Evolutionary conservation across 164 flowering plant genomes (phyloP).

Genomic region (Aristolochia contorta): DNA sequence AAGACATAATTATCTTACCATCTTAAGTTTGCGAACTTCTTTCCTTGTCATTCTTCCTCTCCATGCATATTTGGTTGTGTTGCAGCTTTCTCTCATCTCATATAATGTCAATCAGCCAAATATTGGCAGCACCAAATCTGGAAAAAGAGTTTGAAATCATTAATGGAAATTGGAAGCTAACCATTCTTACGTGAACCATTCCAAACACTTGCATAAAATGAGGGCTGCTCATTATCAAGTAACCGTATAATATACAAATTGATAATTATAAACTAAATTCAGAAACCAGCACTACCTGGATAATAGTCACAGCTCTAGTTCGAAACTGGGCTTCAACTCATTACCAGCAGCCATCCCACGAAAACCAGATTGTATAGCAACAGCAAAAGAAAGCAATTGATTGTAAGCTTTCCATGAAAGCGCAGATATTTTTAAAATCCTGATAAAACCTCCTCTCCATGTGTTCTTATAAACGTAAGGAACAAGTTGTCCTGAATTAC

Average conservation of each 20-base stretch:
- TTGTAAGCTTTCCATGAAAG: conserved; percentile 57
- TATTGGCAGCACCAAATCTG: conserved; percentile 73
- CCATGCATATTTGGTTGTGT: conserved; percentile 87
- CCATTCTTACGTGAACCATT: too few relatives aligned
- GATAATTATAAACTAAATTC: too few relatives aligned
- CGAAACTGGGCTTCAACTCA: conserved; percentile 64
- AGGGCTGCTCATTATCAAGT: too few relatives aligned
- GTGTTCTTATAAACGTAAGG: conserved; percentile 49
- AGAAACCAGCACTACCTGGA: conserved; percentile 47
- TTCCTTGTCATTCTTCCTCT: conserved; percentile 76
- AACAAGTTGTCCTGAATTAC: conserved; percentile 65
- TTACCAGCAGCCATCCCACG: conserved; percentile 89
- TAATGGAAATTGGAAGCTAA: too few relatives aligned
- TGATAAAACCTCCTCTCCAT: conserved; percentile 65
- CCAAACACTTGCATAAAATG: too few relatives aligned
- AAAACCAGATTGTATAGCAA: too few relatives aligned
- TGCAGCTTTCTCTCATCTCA: conserved; percentile 64
- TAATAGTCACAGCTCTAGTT: conserved; percentile 65
- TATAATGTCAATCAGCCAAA: conserved; percentile 48
- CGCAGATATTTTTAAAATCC: conserved; percentile 69
- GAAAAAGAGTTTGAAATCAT: not conserved
- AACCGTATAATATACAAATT: too few relatives aligned
- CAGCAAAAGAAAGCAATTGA: conserved; percentile 41
- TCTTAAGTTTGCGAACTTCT: conserved; percentile 84
- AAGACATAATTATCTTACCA: conserved; percentile 39